A percentile compares a stretch with the other conserved stretches of the same genome.
Conservation (phyloP, 805 yeast species). For the Nakazawaea sp. region DNA sequence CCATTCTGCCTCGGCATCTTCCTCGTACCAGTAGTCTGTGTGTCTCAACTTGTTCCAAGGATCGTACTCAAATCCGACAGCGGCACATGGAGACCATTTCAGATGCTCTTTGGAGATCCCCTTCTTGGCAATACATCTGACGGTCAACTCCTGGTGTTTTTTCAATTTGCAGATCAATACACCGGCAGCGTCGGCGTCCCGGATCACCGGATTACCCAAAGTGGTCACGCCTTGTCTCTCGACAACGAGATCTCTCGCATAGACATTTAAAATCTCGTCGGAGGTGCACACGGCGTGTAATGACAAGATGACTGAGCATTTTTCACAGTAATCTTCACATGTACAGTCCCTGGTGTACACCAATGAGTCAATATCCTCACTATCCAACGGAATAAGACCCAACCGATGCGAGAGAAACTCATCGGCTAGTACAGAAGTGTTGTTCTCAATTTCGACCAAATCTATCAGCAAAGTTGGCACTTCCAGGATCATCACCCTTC, state of each 20-base stretch:
- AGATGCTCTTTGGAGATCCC: slow-evolving; percentile 98
- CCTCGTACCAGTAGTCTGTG: slow-evolving; percentile 96
- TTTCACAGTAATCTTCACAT: slow-evolving; percentile 95
- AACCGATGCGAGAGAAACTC: slow-evolving; percentile 93
- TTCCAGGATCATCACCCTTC: slow-evolving; percentile 91
- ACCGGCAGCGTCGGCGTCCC: slow-evolving; percentile 73
- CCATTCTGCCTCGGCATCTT: slow-evolving; percentile 86
- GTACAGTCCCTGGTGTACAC: slow-evolving; percentile 94
- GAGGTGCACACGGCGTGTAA: slow-evolving; percentile 81
- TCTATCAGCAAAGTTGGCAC: slow-evolving; percentile 97
- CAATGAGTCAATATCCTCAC: slow-evolving; percentile 75
- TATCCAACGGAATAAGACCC: slow-evolving; percentile 85
- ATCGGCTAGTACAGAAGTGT: slow-evolving; percentile 93
- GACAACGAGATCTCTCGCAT: slow-evolving; percentile 70
- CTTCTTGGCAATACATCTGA: slow-evolving; percentile 93
- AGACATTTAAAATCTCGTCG: slow-evolving; percentile 84
- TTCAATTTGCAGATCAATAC: slow-evolving; percentile 87
- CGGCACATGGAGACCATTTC: slow-evolving; percentile 96
- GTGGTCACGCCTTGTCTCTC: slow-evolving; percentile 20
- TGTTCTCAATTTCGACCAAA: slow-evolving; percentile 86
- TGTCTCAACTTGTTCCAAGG: slow-evolving; percentile 98
- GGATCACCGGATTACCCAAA: slow-evolving; percentile 81
- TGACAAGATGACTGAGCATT: slow-evolving; percentile 84
- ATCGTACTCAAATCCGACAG: slow-evolving; percentile 93
- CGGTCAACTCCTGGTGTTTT: slow-evolving; percentile 83